Evolutionary conservation across 257 asterid genomes (phyloP), one percentile per base, ranked within the genome.

Genomic region (Echium plantagineum): DNA sequence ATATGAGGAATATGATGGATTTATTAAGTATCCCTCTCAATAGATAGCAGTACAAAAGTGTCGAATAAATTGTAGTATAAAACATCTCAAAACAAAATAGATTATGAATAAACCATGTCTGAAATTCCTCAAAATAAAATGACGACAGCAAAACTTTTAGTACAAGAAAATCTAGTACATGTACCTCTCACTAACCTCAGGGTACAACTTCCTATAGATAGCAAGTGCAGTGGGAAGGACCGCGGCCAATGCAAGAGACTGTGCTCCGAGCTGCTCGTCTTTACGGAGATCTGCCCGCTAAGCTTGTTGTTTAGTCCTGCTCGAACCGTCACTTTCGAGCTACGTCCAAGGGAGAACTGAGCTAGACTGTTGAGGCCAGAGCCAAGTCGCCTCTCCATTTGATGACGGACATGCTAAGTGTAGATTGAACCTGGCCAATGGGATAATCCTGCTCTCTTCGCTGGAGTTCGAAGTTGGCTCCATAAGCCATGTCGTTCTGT

Each of bases 331-430:
- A 93, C 86, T 85, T 89, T 93, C 0, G 95, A 88, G 51, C 79
- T 79, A 1, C 97, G 82, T 1, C 97, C 95, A 8, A 83, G 26
- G 0, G 84, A 67, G 54, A 93, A 82, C 77, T 93, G 95, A 4
- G 85, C 81, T 62, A 93, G 65, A 10, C 81, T 56, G 62, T 89
- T 93, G 75, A 93, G 71, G 18, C 95, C 3, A 93, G 66, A 0
- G 98, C 98, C 22, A 86, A 66, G 54, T 93, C 98, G 5, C 98
- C 97, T 52, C 95, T 86, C 98, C 98, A 93, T 67, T 83, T 89
- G 18, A 93, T 80, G 15, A 84, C 35, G 0, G 95, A 88, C 87
- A 84, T 55, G 72, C 94, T 82, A 53, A 93, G 16, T 1, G 94
- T 82, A 9, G 95, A 93, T 55, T 84, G 97, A 55, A 89, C 95